Evolutionary conservation across 176 grass and related monocot species (phyloP), one percentile per base, ranked within the genome.

Genomic region (Phyllostachys edulis): DNA sequence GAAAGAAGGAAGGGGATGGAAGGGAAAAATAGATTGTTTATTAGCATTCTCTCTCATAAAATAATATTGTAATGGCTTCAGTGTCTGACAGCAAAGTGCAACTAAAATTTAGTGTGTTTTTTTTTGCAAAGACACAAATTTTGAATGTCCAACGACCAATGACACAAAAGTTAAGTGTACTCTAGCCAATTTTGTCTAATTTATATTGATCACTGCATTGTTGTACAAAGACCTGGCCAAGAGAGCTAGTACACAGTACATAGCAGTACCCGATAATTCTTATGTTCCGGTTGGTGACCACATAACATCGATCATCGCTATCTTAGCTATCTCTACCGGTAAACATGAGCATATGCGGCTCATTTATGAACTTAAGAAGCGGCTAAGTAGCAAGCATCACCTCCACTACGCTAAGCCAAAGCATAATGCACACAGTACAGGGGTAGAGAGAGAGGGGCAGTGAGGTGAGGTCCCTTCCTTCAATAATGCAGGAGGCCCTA

Each of bases 401-500:
- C 46, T 55, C 54, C 63, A 27, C 36, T 40, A 81, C 47, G 41
- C 4, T 57, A 26, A 14, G 57, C 57, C 57, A 26, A 60, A 24
- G 7, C 57, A 60, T 12, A 24, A 60, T 24, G 56, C 6, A 16
- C 8, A 2, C 7, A 41, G 16, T 60, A 75, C 17, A n/a, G 20
- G 16, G 3, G 17, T 7, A 15, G 5, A 15, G n/a, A 15, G n/a
- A 29, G 16, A 5, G 14, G 6, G 55, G 16, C 51, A 77, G 40
- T 36, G 21, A 52, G 34, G 51, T 29, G 80, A 80, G 68, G 68
- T 64, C 42, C 56, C 67, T 67, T 73, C 44, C 67, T 67, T 65
- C 69, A 87, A 85, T 85, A 69, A 78, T 71, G 56, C 69, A 57
- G 45, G 60, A 73, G 78, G 59, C 2, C 37, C 45, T 52, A 63